These are phyloP conservation scores for Cytospora piceicola DNA, from an alignment of 2,329 filamentous ascomycete genomes.

Conservation along the genomic window DNA sequence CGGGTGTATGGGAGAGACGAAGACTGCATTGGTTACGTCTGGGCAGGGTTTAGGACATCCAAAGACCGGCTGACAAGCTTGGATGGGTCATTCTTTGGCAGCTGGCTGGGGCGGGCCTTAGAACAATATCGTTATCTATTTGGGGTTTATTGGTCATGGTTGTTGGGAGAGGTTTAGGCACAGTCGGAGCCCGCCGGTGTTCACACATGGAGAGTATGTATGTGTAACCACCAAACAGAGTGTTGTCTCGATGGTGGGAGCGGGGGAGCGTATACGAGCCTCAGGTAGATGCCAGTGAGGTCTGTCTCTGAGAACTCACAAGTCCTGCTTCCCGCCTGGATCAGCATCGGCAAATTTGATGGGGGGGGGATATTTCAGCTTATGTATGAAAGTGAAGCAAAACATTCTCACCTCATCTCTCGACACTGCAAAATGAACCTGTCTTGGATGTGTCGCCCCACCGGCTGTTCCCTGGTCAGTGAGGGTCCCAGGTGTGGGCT, in stretches of 20 bases:
- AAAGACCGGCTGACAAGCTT: background rate
- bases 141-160: background rate
- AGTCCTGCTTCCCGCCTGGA: background rate
- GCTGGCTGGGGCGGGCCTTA: background rate
- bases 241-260: constrained; percentile 21
- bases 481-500: background rate
- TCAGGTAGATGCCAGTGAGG: constrained; percentile 5
- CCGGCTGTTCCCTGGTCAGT: background rate
- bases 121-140: background rate
- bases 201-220: constrained; percentile 3
- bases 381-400: constrained; percentile 24
- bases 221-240: constrained; percentile 17
- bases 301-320: constrained; percentile 8
- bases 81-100: constrained; percentile 7
- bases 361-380: background rate
- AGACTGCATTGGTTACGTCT: constrained; percentile 14
- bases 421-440: constrained; percentile 8
- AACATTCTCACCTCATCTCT: constrained; percentile 16
- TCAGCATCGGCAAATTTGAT: background rate
- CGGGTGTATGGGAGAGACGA: background rate
- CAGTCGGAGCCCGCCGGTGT: background rate
- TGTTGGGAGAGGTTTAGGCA: background rate
- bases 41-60: constrained; percentile 3
- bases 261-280: constrained; percentile 20
- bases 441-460: constrained; percentile 4